Evolutionary conservation across 75 land plant genomes (phyloP).

Genomic region (Selaginella moellendorffii): DNA sequence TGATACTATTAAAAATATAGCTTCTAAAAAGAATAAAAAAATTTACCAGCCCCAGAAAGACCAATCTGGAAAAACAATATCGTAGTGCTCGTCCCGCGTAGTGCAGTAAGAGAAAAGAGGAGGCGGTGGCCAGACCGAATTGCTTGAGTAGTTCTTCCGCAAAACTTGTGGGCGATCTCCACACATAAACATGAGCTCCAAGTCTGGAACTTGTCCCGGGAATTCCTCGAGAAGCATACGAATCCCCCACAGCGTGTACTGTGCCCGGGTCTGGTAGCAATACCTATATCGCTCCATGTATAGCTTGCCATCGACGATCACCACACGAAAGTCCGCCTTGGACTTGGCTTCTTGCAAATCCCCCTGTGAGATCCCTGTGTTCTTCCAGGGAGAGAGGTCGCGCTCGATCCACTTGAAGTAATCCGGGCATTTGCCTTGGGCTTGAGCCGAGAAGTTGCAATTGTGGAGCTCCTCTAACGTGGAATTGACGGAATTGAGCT

Average conservation of each 20-base stretch:
- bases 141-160: neutral
- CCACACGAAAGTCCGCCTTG: conserved; percentile 31
- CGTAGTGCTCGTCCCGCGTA: neutral
- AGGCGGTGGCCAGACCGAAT: neutral
- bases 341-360: conserved; percentile 21
- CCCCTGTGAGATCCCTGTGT: conserved; percentile 31
- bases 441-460: neutral
- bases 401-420: conserved; percentile 53
- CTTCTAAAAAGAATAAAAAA: too few species aligned
- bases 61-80: neutral
- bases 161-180: neutral
- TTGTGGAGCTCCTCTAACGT: neutral
- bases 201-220: neutral
- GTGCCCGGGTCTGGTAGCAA: conserved; percentile 30
- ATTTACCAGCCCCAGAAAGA: neutral
- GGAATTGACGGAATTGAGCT: too few species aligned
- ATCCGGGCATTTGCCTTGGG: conserved; percentile 26
- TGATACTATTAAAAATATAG: too few species aligned
- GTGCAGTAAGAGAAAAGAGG: neutral
- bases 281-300: conserved; percentile 26
- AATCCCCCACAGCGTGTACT: neutral
- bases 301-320: conserved; percentile 25
- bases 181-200: neutral
- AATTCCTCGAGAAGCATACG: neutral
- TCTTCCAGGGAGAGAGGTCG: conserved; percentile 46